These are phyloP conservation scores for Gentiana dahurica DNA, from an alignment of 257 asterid species.

Conservation along the genomic window DNA sequence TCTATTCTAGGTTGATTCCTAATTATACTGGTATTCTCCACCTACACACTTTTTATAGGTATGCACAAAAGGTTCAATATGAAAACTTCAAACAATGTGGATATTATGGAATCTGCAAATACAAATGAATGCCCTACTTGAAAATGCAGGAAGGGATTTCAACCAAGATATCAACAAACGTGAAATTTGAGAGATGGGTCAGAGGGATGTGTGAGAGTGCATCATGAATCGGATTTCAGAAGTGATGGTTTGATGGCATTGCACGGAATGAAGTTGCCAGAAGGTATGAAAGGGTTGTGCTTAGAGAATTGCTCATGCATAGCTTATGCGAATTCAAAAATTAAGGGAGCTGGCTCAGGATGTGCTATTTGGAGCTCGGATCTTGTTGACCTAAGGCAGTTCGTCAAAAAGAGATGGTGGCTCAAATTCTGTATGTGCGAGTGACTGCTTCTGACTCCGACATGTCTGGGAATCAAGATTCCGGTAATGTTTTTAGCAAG, in stretches of 20 bases:
- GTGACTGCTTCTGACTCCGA: constrained; percentile 60
- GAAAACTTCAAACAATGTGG: constrained; percentile 74
- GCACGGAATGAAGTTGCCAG: constrained; percentile 64
- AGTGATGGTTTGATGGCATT: constrained; percentile 38
- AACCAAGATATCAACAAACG: constrained; percentile 46
- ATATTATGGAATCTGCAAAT: constrained; percentile 52
- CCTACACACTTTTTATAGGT: constrained; percentile 57
- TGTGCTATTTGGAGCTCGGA: constrained; percentile 66
- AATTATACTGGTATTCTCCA: constrained; percentile 27
- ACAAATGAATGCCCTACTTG: constrained; percentile 65
- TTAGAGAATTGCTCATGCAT: constrained; percentile 50
- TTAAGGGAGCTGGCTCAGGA: constrained; percentile 47
- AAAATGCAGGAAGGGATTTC: constrained; percentile 46
- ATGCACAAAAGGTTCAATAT: constrained; percentile 76
- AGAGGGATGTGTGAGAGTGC: constrained; percentile 47
- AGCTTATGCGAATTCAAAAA: constrained; percentile 48
- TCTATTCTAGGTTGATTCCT: constrained; percentile 45
- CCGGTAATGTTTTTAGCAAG: no score
- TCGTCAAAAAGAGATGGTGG: constrained; percentile 64
- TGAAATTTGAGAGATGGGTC: constrained; percentile 76
- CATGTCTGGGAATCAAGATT: constrained; percentile 12
- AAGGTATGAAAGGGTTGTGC: constrained; percentile 47
- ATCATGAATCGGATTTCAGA: constrained; percentile 27
- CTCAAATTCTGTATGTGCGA: constrained; percentile 52
- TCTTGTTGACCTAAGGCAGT: constrained; percentile 73